Evolutionary conservation across 2,329 filamentous ascomycete species (phyloP), one percentile per base, ranked within the genome.

Genomic region (Elsinoe australis): DNA sequence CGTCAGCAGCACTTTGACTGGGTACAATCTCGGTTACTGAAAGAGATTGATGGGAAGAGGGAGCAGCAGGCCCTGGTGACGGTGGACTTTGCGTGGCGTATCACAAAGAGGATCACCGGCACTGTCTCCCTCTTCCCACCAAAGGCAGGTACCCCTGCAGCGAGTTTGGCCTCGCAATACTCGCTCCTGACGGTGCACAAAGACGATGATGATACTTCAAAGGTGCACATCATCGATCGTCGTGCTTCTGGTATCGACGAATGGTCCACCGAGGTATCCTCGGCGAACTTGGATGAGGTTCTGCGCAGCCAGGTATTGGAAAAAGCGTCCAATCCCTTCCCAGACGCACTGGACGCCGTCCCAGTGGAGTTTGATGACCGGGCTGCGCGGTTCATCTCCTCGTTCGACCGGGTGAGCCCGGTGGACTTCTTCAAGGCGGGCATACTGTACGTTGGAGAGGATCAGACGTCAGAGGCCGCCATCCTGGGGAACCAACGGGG

Each of bases 401-500:
- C 80, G 9, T 94, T 98, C 63, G 92, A 98, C 64, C 80, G 83
- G 24, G 94, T 80, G 55, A 84, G 90, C 29, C 89, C 87, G 6
- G 83, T 98, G 3, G 92, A 98, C 64, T 88, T 88, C 5, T 88
- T 96, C 72, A 95, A 95, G 66, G 84, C 95, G 33, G 92, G 92
- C 12, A 84, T 98, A 17, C 82, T 98, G 32, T 98, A 95, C 64
- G 83, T 96, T 54, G 88, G 85, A 47, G 83, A 94, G 58, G 83
- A 84, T 5, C 92, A 98, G 66, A 87, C 78, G 0, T 69, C 81
- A 1, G 92, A 96, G 64, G 71, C 74, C 0, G 87, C 94, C 49
- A 95, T 96, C 28, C 74, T 98, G 21, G 78, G 84, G 57, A 98
- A 98, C 56, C 80, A 85, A 3, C 82, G 80, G 22, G 92, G 92